phyloP scores from a whole-genome alignment of 2,329 filamentous ascomycete genomes.

The Aspergillus viridinutans region DNA sequence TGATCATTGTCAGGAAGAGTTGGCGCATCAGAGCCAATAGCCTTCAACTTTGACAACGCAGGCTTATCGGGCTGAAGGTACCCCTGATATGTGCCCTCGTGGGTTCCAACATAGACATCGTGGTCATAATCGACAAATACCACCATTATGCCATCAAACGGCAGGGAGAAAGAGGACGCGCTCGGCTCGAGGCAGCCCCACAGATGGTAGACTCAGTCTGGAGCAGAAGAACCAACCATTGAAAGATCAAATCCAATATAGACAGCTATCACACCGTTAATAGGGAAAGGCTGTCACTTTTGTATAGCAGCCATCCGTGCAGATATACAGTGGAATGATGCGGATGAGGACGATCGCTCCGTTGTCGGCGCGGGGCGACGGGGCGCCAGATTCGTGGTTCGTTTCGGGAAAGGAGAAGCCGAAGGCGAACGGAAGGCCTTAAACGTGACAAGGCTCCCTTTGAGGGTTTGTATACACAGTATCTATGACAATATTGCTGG shows the following conservation, averaged over 20 bases:
- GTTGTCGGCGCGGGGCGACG: conserved; percentile 21
- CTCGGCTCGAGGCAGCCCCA: conserved; percentile 11
- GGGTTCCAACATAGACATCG: conserved; percentile 22
- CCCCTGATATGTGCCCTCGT: conserved; percentile 11
- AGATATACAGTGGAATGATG: conserved; percentile 23
- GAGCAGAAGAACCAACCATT: conserved; percentile 15
- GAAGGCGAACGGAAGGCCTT: conserved; percentile 70
- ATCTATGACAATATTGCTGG: background rate
- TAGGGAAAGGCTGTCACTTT: background rate
- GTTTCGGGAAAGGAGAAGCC: conserved; percentile 14
- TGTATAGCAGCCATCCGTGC: background rate
- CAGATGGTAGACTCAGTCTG: conserved; percentile 2
- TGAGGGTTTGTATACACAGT: background rate
- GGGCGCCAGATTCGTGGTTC: conserved; percentile 9
- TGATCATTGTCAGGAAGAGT: conserved; percentile 7
- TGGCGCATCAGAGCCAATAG: conserved; percentile 6
- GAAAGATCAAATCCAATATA: conserved; percentile 3
- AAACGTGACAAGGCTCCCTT: conserved; percentile 69
- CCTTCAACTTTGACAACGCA: conserved; percentile 17
- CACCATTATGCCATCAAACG: conserved; percentile 38
- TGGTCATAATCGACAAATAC: conserved; percentile 46
- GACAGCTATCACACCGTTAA: background rate
- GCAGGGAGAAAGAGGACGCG: background rate
- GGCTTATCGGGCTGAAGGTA: conserved; percentile 21
- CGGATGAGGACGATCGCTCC: conserved; percentile 22